Evolutionary conservation across 371 early-diverging fungal species (phyloP).

Genomic region (Mycotypha africana): DNA sequence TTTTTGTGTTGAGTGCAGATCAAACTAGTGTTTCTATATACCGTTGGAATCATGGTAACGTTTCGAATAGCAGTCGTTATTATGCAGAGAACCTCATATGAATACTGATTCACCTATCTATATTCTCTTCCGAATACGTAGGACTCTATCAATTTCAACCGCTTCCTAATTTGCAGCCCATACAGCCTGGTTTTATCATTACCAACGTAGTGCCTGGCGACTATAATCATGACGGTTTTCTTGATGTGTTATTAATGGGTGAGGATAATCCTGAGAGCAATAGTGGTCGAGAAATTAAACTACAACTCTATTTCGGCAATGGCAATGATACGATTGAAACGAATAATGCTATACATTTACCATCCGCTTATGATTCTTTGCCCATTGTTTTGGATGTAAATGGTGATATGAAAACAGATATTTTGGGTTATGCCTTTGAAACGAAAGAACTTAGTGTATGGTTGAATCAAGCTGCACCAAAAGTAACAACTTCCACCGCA

Average conservation of each 20-base stretch:
- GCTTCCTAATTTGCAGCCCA: no score
- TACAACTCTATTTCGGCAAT: constrained; percentile 71
- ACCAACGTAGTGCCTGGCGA: constrained; percentile 81
- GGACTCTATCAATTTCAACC: no score
- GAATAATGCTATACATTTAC: constrained; percentile 35
- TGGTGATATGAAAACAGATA: constrained; percentile 74
- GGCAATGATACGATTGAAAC: constrained; percentile 62
- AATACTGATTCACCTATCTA: no score
- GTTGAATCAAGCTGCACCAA: constrained; percentile 39
- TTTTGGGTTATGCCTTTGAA: constrained; percentile 66
- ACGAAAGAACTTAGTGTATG: constrained; percentile 44
- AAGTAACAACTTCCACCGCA: constrained; percentile 5
- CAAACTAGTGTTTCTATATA: constrained; percentile 62
- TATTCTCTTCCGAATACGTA: no score
- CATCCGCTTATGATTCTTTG: constrained; percentile 52
- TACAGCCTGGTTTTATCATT: constrained; percentile 45
- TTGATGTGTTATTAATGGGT: constrained; percentile 79
- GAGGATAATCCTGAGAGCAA: constrained; percentile 31
- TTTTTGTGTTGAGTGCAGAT: constrained; percentile 63
- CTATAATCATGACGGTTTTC: constrained; percentile 78
- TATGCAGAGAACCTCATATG: no score
- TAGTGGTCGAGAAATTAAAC: constrained; percentile 43
- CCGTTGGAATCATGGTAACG: constrained; percentile 64
- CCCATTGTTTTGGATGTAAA: constrained; percentile 79
- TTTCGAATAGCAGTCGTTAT: no score